Evolutionary conservation across 352 stramenopile genomes (phyloP), one percentile per base, ranked within the genome.

Genomic region (Proteromonas lacertae): DNA sequence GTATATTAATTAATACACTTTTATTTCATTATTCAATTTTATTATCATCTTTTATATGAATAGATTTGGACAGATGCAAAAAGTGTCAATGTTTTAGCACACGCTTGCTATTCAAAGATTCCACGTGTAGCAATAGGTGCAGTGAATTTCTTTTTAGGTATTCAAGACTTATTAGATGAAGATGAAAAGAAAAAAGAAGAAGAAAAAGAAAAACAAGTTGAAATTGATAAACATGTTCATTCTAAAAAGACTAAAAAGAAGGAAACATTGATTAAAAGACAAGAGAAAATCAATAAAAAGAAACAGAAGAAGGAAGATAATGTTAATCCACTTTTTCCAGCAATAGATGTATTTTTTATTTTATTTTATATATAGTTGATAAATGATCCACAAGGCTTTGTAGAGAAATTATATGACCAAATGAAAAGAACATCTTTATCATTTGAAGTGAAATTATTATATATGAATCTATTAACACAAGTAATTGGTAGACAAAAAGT

Each of bases 181-280:
- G 34, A 39, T 31, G 34, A 39, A 24, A n/a, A n/a, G n/a, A n/a
- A n/a, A n/a, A n/a, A n/a, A n/a, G 34, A 39, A 23, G 22, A 39
- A 22, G 34, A 39, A 21, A 17, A 19, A 17, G 18, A n/a, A 22
- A 31, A 29, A 39, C 1, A 3, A 17, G n/a, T 17, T 14, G 20
- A 29, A 23, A 31, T 39, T 6, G 31, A 39, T 31, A 17, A 31
- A 23, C 25, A 32, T 24, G 22, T 31, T 13, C 34, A 39, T 24
- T 20, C 2, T 31, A 39, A 39, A 13, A 39, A 39, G n/a, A 39
- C 34, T 2, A 29, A 13, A 23, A 31, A 29, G 9, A 9, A 22
- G n/a, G 2, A 13, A n/a, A 2, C 21, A 32, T 9, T 10, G 8
- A 17, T 39, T n/a, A 8, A 39, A 21, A 29, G 25, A 24, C 34